Base-by-base conservation (phyloP, 129 eudicot species). In the Kitagawia praeruptora region DNA sequence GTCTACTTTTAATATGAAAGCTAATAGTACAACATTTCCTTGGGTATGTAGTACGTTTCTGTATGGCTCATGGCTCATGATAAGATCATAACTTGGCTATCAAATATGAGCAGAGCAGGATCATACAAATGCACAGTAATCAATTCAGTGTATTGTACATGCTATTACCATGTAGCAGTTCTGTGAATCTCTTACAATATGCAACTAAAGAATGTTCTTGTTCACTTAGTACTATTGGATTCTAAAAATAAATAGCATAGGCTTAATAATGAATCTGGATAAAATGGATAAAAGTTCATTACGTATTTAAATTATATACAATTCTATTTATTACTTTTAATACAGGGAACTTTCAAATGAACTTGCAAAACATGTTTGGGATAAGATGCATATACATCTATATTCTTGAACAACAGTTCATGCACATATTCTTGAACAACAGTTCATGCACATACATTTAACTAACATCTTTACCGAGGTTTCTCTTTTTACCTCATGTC, bases 401-500 rank as follows among this genome's bases (percentile, higher is more conserved):
- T 28, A 3, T 25, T 64, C 5, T 28, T 1, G 14, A n/a, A 27
- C 28, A 25, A 27, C 71, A 64, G 31, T 9, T 27, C 31, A 8
- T 64, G 40, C 19, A 66, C 8, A 13, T 28, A 6, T 25, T 64
- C 5, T 28, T 1, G 14, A n/a, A 27, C 28, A 25, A 27, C 71
- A 64, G 31, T 9, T 27, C 31, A 8, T 64, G 40, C 19, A 66
- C 8, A 13, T 28, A 6, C 5, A 66, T 3, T 8, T 25, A 58
- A 58, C 28, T 58, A 4, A 66, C 13, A 31, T 1, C 41, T 28
- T 31, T 14, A 66, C 1, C 4, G 4, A 31, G 25, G 34, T 23
- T 63, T 51, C 58, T 51, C 39, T 56, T 3, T 28, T 85, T 80
- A 95, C 98, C 98, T 92, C 97, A 19, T 82, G 90, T 2, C 98